These are phyloP conservation scores for Pseudogymnoascus sp. DNA, from an alignment of 2,329 filamentous ascomycete genomes.

Conservation along the genomic window DNA sequence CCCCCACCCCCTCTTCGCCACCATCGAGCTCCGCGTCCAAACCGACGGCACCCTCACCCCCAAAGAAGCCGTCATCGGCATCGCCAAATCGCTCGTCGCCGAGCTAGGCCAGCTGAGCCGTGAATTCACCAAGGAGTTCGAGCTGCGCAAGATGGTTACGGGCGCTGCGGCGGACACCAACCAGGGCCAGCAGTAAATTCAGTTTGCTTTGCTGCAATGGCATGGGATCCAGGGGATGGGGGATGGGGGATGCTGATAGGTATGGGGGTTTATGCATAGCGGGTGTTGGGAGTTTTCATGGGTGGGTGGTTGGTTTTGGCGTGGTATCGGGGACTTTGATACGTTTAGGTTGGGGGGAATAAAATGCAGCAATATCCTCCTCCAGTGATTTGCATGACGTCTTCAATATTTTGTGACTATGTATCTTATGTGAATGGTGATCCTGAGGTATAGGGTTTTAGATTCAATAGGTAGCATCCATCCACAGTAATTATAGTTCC, in stretches of 20 bases:
- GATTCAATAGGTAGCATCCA: not conserved
- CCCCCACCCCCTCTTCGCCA: conserved; percentile 35
- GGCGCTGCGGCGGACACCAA: conserved; percentile 28
- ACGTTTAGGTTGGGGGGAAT: not conserved
- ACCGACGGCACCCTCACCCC: conserved; percentile 83
- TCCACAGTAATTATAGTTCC: not conserved
- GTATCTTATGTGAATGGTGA: too few relatives aligned
- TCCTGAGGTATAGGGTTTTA: too few relatives aligned
- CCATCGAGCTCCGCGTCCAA: conserved; percentile 71
- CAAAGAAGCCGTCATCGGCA: conserved; percentile 76
- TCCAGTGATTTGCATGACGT: not conserved
- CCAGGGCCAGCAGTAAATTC: not conserved
- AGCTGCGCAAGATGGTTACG: conserved; percentile 75
- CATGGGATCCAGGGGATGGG: not conserved
- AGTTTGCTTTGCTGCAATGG: not conserved
- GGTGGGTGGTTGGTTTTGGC: not conserved
- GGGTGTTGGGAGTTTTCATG: not conserved
- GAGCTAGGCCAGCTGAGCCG: conserved; percentile 72
- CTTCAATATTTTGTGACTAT: not conserved
- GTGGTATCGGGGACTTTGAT: conserved; percentile 1
- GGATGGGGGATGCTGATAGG: not conserved
- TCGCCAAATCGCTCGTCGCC: conserved; percentile 73
- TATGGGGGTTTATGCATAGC: not conserved
- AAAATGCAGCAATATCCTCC: not conserved
- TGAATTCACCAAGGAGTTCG: conserved; percentile 88